phyloP scores from a whole-genome alignment of 257 asterid genomes.

The Jasminum sambac region DNA sequence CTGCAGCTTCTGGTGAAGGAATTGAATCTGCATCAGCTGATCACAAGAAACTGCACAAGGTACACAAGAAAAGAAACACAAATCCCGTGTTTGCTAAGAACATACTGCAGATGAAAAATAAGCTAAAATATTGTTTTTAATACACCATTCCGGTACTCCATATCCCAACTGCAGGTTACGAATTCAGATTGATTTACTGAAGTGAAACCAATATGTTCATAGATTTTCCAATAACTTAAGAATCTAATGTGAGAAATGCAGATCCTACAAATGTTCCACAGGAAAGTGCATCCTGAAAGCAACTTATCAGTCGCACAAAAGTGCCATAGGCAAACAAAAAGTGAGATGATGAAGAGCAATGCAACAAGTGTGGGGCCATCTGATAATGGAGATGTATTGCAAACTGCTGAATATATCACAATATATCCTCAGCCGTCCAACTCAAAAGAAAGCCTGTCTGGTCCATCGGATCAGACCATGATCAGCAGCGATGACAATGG shows the following conservation, averaged over 20 bases:
- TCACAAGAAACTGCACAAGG: constrained; percentile 62
- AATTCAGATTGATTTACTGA: not conserved
- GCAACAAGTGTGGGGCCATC: constrained; percentile 29
- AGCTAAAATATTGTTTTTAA: not conserved
- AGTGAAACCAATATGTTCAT: not conserved
- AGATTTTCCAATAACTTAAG: constrained; percentile 2
- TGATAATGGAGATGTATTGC: constrained; percentile 35
- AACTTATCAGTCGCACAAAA: constrained; percentile 36
- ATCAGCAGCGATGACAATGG: constrained; percentile 30
- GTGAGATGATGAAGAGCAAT: constrained; percentile 42
- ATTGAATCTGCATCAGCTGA: constrained; percentile 61
- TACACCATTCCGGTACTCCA: not conserved
- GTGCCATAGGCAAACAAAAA: constrained; percentile 37
- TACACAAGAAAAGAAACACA: constrained; percentile 11
- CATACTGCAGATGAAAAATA: not conserved
- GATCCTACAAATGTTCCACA: constrained; percentile 85
- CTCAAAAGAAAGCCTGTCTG: constrained; percentile 47
- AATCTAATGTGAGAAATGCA: constrained; percentile 38
- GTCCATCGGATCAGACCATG: constrained; percentile 31
- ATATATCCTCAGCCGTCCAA: constrained; percentile 56
- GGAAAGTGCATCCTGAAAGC: constrained; percentile 96
- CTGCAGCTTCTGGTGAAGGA: constrained; percentile 42
- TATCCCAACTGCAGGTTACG: not conserved
- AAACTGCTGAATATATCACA: constrained; percentile 63
- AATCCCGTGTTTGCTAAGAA: not conserved